These are phyloP conservation scores for Acrocalymma vagum DNA, from an alignment of 2,329 filamentous ascomycete genomes.

Conservation along the genomic window DNA sequence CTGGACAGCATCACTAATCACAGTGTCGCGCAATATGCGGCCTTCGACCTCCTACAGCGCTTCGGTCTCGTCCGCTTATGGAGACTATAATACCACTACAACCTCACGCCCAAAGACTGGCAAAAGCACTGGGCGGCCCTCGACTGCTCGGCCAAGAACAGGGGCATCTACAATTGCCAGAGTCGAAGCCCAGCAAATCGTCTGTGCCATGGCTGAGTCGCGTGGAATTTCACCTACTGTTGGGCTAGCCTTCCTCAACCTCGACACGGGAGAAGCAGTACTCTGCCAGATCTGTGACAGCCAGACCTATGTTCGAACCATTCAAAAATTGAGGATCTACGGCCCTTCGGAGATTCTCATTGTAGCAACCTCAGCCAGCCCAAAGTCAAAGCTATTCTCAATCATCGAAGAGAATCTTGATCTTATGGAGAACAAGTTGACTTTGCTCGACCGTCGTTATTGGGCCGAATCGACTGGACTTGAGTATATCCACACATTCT, in stretches of 20 bases:
- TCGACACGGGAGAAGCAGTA: slow-evolving; percentile 83
- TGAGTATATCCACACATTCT: slow-evolving; percentile 80
- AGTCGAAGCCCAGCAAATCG: slow-evolving; percentile 70
- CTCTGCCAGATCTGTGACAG: slow-evolving; percentile 93
- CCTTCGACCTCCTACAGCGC: slow-evolving; percentile 41
- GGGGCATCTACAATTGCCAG: slow-evolving; percentile 66
- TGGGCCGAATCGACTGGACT: slow-evolving; percentile 84
- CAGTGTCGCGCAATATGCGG: slow-evolving; percentile 33
- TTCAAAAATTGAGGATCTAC: slow-evolving; percentile 86
- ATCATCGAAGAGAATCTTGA: slow-evolving; percentile 77
- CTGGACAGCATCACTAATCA: slow-evolving; percentile 23
- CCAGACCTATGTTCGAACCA: slow-evolving; percentile 87
- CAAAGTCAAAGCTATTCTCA: slow-evolving; percentile 75
- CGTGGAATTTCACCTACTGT: slow-evolving; percentile 86
- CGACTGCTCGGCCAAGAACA: slow-evolving; percentile 61
- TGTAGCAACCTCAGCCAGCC: slow-evolving; percentile 74
- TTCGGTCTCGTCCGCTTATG: slow-evolving; percentile 39
- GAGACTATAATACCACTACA: slow-evolving; percentile 46
- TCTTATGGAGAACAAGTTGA: slow-evolving; percentile 64
- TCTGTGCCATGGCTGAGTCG: slow-evolving; percentile 90
- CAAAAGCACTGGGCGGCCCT: slow-evolving; percentile 45
- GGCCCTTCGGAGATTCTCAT: slow-evolving; percentile 83
- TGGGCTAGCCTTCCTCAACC: slow-evolving; percentile 86
- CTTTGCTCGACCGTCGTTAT: slow-evolving; percentile 75
- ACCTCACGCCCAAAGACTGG: slow-evolving; percentile 44